A percentile compares a stretch with the other conserved stretches of the same genome.
Evolutionary conservation across 179 eudicot species (phyloP).

Genomic region (Carnegiea gigantea): DNA sequence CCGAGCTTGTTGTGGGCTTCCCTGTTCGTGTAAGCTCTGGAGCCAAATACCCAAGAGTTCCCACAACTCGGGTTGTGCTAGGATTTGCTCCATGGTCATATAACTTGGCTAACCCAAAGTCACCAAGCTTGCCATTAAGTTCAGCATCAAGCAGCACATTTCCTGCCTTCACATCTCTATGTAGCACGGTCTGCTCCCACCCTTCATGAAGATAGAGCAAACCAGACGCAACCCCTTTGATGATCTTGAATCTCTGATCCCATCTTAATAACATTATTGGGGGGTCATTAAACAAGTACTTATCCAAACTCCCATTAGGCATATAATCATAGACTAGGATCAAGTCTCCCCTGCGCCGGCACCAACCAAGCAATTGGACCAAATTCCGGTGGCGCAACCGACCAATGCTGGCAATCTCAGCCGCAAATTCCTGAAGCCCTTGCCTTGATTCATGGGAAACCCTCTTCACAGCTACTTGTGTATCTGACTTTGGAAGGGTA

Average conservation of each 20-base stretch:
- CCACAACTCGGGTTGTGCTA: conserved; percentile 59
- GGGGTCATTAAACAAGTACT: conserved; percentile 44
- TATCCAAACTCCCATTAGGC: conserved; percentile 79
- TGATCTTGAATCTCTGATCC: conserved; percentile 64
- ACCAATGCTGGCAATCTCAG: conserved; percentile 60
- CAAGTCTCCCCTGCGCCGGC: conserved; percentile 48
- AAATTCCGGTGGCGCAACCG: conserved; percentile 60
- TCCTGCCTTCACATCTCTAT: conserved; percentile 73
- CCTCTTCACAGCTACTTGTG: conserved; percentile 52
- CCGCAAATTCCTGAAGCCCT: conserved; percentile 51
- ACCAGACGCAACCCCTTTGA: conserved; percentile 72
- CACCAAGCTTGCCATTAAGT: conserved; percentile 45
- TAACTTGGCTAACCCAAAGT: conserved; percentile 57
- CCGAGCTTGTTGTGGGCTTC: conserved; percentile 65
- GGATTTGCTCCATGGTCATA: conserved; percentile 57
- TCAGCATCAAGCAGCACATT: conserved; percentile 55
- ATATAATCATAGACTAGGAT: conserved; percentile 75
- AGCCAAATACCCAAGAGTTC: conserved; percentile 79
- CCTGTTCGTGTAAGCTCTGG: conserved; percentile 78
- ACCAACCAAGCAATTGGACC: conserved; percentile 66
- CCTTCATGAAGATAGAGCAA: conserved; percentile 70
- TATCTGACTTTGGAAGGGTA: conserved; percentile 33
- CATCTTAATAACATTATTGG: conserved; percentile 45
- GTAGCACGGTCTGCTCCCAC: conserved; percentile 82
- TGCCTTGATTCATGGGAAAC: conserved; percentile 62